Percentiles rank a stretch among this genome's conserved stretches.
Evolutionary conservation across 257 asterid species (phyloP).

Genomic region (Petunia secreta): DNA sequence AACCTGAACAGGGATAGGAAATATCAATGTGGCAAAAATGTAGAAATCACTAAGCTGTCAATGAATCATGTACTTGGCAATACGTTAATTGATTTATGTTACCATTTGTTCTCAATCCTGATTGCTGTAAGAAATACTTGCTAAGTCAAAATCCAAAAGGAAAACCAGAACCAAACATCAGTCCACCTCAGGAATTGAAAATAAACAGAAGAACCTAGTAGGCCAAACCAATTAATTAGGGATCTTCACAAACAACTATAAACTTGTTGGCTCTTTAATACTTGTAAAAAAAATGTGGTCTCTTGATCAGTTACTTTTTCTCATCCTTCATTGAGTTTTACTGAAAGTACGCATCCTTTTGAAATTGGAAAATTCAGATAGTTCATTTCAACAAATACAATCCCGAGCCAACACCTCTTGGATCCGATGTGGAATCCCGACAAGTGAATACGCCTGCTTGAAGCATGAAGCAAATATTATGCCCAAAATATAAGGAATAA

Average conservation of each 20-base stretch:
- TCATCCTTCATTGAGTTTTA: neutral
- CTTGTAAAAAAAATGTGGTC: neutral
- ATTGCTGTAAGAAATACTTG: conserved; percentile 7
- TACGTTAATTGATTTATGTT: neutral
- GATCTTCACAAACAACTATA: neutral
- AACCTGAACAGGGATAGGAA: conserved; percentile 4
- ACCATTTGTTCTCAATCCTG: neutral
- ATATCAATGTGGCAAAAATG: neutral
- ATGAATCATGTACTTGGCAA: neutral
- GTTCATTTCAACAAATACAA: neutral
- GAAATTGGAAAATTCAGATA: conserved; percentile 7
- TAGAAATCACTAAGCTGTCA: neutral
- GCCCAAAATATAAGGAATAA: conserved; percentile 3
- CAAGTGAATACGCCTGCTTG: conserved; percentile 17
- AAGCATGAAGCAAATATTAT: conserved; percentile 10
- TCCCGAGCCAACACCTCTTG: conserved; percentile 14
- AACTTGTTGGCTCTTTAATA: conserved; percentile 3
- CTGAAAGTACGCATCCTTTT: neutral
- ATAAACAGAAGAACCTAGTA: neutral
- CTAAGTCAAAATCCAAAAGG: neutral
- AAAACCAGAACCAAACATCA: conserved; percentile 6
- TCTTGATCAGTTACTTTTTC: conserved; percentile 18
- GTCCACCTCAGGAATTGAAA: conserved; percentile 5
- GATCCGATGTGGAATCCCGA: neutral
- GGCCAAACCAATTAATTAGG: neutral